Evolutionary conservation across 129 eudicot species (phyloP).

Genomic region (Flaveria robusta): DNA sequence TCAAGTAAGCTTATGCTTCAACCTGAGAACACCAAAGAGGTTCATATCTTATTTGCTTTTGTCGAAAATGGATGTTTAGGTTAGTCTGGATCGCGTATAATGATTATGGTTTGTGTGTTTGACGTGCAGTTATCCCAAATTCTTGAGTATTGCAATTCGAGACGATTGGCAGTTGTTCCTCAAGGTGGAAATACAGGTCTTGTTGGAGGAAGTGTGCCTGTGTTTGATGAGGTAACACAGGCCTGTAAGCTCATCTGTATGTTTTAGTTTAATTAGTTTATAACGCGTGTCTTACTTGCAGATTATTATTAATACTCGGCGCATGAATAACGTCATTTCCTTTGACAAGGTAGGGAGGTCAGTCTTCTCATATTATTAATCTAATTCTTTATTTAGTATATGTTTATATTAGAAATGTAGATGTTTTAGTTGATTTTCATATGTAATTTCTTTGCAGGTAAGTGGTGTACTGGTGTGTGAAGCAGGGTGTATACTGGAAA

Average conservation of each 20-base stretch:
- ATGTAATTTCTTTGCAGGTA: conserved; percentile 46
- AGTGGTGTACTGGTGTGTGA: conserved; percentile 98
- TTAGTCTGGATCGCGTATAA: conserved; percentile 8
- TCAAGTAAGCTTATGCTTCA: conserved; percentile 88
- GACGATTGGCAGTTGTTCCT: conserved; percentile 93
- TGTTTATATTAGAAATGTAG: background rate
- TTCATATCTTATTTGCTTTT: conserved; percentile 33
- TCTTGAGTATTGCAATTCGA: conserved; percentile 85
- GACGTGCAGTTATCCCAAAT: conserved; percentile 79
- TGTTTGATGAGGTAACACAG: conserved; percentile 84
- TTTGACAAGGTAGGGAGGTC: conserved; percentile 87
- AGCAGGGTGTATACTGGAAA: conserved; percentile 98
- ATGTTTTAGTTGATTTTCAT: background rate
- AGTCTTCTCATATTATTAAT: conserved; percentile 20
- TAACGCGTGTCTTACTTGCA: conserved; percentile 32
- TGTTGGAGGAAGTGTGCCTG: conserved; percentile 99
- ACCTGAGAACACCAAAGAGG: conserved; percentile 85
- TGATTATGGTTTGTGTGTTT: conserved; percentile 15
- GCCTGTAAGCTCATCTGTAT: background rate
- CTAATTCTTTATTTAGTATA: background rate
- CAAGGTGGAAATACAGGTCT: conserved; percentile 99
- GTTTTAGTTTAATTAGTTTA: background rate
- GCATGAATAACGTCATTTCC: conserved; percentile 74
- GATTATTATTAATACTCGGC: conserved; percentile 74
- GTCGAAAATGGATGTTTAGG: conserved; percentile 13